Evolutionary conservation across 441 rosid species (phyloP), one percentile per base, ranked within the genome.

Genomic region (Corymbia calophylla): DNA sequence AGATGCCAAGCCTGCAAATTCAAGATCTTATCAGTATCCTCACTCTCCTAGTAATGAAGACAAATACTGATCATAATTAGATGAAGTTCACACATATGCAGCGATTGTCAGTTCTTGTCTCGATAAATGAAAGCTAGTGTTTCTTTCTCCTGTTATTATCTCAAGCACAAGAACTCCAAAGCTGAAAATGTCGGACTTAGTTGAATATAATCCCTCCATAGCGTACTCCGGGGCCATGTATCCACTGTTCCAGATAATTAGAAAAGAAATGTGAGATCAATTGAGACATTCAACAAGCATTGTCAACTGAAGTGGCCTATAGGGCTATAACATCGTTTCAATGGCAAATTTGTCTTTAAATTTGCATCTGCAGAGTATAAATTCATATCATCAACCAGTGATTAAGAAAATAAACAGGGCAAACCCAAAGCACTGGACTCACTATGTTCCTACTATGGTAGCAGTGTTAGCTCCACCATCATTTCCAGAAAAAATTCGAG

Each of bases 141-240:
- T 93, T 54, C 51, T 90, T 88, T 56, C 88, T 9, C 94, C 92
- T 2, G 92, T 90, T 89, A 92, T 92, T 55, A 93, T 91, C 92
- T 94, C 95, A 39, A 93, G 86, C 81, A 93, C 49, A 60, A 93
- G 87, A 29, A 94, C 93, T 62, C 95, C 94, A 9, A 92, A 93
- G 90, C 93, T 93, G 68, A 80, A 94, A 81, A 91, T 94, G 84
- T 94, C 94, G 9, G 94, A 93, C 27, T 93, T 93, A 16, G 60
- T 90, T 3, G 94, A 94, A 89, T 91, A 93, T 11, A 91, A 32
- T 35, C 95, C 95, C n/a, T 92, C 93, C 93, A 93, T 93, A 6
- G 93, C 94, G 44, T 92, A 94, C 48, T 93, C 95, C 3, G 93
- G 94, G 35, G 93, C 92, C 93, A 94, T 94, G 68, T 94, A 93